Conservation (phyloP, 192 early-diverging fungal species). For the Blastocladiella britannica region DNA sequence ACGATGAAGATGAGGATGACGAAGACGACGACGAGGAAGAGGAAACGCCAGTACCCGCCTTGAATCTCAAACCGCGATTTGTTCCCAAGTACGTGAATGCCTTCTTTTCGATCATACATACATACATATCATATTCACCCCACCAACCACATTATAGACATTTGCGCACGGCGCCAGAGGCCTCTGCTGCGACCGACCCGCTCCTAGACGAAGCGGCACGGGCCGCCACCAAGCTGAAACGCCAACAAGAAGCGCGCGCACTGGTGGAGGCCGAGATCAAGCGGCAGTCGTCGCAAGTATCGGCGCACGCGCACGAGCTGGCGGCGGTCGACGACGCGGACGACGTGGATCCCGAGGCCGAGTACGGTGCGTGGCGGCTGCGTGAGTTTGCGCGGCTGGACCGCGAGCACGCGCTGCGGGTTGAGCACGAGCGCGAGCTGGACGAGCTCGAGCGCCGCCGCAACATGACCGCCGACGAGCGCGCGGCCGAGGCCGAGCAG, state of each 20-base stretch:
- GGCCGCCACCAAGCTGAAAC: conserved; percentile 12
- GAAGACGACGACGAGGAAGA: conserved; percentile 51
- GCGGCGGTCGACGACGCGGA: conserved; percentile 77
- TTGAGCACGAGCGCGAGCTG: conserved; percentile 45
- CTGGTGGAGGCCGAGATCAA: conserved; percentile 18
- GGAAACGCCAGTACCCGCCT: conserved; percentile 22
- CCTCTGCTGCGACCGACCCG: conserved; percentile 25
- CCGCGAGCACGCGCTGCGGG: conserved; percentile 57
- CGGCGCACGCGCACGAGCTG: too few species aligned
- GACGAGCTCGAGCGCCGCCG: conserved; percentile 58
- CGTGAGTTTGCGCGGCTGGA: conserved; percentile 76
- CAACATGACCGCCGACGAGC: conserved; percentile 67
- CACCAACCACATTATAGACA: conserved; percentile 14
- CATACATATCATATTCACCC: background rate
- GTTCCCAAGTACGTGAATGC: conserved; percentile 53
- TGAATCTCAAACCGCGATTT: conserved; percentile 73
- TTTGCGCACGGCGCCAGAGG: conserved; percentile 33
- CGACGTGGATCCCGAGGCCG: conserved; percentile 62
- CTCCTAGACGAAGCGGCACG: conserved; percentile 32
- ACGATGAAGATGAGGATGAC: conserved; percentile 20
- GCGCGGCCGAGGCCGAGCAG: conserved; percentile 46
- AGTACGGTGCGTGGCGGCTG: conserved; percentile 77
- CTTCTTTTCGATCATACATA: background rate
- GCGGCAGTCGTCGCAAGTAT: too few species aligned
- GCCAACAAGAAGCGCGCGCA: conserved; percentile 10